A percentile compares a stretch with the other conserved stretches of the same genome.
Evolutionary conservation across 2,329 filamentous ascomycete genomes (phyloP).

Genomic region (Diaporthe vexans): DNA sequence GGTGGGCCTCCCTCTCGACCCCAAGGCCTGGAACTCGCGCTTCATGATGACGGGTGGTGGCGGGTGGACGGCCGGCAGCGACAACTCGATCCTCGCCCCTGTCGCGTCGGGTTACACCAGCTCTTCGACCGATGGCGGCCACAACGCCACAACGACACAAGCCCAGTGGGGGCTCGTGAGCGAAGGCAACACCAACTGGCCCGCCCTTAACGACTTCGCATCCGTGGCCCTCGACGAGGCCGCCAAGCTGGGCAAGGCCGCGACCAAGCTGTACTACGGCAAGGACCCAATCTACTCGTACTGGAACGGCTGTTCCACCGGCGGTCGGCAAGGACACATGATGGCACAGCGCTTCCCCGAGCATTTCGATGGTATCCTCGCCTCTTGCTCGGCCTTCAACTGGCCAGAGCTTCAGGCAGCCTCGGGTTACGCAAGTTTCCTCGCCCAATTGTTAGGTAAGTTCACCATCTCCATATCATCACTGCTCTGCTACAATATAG

Average conservation of each 20-base stretch:
- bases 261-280: constrained; percentile 64
- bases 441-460: constrained; percentile 45
- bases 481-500: neutral
- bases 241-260: constrained; percentile 61
- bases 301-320: constrained; percentile 68
- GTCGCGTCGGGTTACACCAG: constrained; percentile 34
- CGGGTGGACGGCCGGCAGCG: constrained; percentile 30
- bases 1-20: constrained; percentile 30
- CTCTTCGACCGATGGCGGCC: constrained; percentile 46
- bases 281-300: constrained; percentile 61
- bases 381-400: constrained; percentile 58
- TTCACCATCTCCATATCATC: constrained; percentile 49
- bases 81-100: constrained; percentile 37
- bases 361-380: constrained; percentile 68
- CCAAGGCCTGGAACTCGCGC: constrained; percentile 19
- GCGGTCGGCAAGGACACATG: constrained; percentile 67
- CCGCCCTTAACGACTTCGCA: constrained; percentile 51
- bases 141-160: constrained; percentile 40
- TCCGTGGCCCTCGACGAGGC: constrained; percentile 59
- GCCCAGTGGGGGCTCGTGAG: constrained; percentile 30
- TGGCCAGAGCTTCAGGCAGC: constrained; percentile 50
- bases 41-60: constrained; percentile 34
- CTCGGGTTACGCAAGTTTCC: constrained; percentile 51
- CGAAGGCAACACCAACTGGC: constrained; percentile 42
- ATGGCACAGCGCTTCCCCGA: constrained; percentile 64